Evolutionary conservation across 257 asterid species (phyloP).

Genomic region (Misopates orontium): DNA sequence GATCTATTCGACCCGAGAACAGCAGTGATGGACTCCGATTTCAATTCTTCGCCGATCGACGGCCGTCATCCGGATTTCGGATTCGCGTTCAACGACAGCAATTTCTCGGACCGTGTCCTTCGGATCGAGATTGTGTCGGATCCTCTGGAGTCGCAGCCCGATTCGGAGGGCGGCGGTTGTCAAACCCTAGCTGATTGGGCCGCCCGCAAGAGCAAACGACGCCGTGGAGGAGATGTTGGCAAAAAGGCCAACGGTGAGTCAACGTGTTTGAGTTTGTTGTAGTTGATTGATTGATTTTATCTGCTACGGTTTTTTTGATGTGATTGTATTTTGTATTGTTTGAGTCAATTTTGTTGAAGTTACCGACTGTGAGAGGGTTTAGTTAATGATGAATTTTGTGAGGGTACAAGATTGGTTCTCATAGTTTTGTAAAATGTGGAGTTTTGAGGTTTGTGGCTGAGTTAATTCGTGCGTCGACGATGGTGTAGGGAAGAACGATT

Average conservation of each 20-base stretch:
- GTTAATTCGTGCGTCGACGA: too few relatives aligned
- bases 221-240: constrained; percentile 48
- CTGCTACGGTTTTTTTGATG: neutral
- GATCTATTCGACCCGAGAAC: constrained; percentile 82
- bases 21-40: constrained; percentile 62
- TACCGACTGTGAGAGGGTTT: constrained; percentile 3
- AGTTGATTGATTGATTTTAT: constrained; percentile 14
- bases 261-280: neutral
- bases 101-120: constrained; percentile 74
- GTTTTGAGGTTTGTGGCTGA: too few relatives aligned
- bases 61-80: constrained; percentile 63
- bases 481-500: too few relatives aligned
- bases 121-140: constrained; percentile 67
- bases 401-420: neutral
- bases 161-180: constrained; percentile 41
- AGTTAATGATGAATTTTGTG: neutral
- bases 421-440: neutral
- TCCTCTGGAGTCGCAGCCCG: constrained; percentile 40
- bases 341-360: neutral
- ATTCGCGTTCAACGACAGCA: constrained; percentile 81
- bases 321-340: neutral
- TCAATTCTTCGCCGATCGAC: constrained; percentile 39
- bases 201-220: constrained; percentile 59
- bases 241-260: constrained; percentile 52
- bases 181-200: constrained; percentile 68